Evolutionary conservation across 108 stramenopile species (phyloP), one percentile per base, ranked within the genome.

Genomic region (Aurantiochytrium sp.): DNA sequence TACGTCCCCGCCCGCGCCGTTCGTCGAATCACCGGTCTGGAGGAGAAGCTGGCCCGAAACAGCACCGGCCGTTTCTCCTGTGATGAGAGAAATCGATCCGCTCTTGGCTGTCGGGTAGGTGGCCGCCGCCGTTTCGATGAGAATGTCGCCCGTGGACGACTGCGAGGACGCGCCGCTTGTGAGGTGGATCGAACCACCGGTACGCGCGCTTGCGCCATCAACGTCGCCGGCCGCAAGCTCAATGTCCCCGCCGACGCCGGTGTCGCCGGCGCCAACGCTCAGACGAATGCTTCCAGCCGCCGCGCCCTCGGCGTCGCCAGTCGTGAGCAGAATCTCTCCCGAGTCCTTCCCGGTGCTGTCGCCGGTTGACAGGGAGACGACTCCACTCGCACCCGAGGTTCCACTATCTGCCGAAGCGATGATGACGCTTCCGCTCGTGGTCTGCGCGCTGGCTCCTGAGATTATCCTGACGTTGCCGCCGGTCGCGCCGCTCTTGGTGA

Each of bases 1-100:
- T 21, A 92, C 87, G 50, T 87, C 85, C 4, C 91, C 91, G 4
- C 73, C 73, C 6, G 31, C 32, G n/a, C 85, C 85, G 2, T 55
- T 87, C 4, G 36, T 69, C 4, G 85, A 24, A 30, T 73, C 31
- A 32, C 91, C 91, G 12, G 86, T 42, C 21, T 88, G 89, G 37
- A 92, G 87, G 4, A 52, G 45, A 21, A 90, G 59, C 2, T 65
- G 59, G 2, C 59, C 59, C 3, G 59, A 65, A 24, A 10, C 34
- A 3, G 59, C 59, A 10, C 59, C 59, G 22, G 19, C 1, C 59
- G 59, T 4, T 10, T 65, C 34, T 15, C 59, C 59, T 10, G 59
- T 65, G 22, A 34, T 6, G 24, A 65, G 59, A 1, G 59, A 65
- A 0, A 65, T 65, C 22, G 34, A 30, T 15, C 59, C 59, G 2